Percentiles rank a stretch among this genome's conserved stretches.
phyloP scores from a whole-genome alignment of 352 stramenopile genomes.

The Globisporangium cylindrosporum region DNA sequence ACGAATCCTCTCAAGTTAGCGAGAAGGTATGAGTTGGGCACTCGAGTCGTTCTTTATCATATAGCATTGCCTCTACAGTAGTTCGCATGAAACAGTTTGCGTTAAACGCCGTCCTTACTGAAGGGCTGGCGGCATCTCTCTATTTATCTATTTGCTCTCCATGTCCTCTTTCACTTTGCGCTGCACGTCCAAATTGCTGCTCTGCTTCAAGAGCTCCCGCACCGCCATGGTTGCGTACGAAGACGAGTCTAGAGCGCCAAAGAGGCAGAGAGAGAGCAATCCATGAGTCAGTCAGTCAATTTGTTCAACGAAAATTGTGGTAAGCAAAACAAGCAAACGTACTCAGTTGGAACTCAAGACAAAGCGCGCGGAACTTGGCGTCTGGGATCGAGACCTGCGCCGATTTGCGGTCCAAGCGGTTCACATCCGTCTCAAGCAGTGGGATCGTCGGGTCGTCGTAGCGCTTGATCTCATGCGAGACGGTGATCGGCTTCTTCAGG shows the following conservation, averaged over 20 bases:
- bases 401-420: slow-evolving; percentile 45
- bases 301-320: neutral
- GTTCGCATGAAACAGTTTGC: neutral
- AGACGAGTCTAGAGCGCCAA: slow-evolving; percentile 47
- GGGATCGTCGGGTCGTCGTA: slow-evolving; percentile 92
- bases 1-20: neutral
- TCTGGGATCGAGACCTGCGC: slow-evolving; percentile 50
- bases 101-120: neutral
- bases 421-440: slow-evolving; percentile 93
- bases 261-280: neutral
- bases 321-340: slow-evolving; percentile 15
- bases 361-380: slow-evolving; percentile 64
- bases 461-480: slow-evolving; percentile 89
- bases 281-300: neutral
- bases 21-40: neutral
- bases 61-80: neutral
- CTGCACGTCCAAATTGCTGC: slow-evolving; percentile 69
- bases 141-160: slow-evolving; percentile 12
- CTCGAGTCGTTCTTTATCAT: neutral
- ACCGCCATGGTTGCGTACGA: slow-evolving; percentile 96
- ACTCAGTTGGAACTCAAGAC: slow-evolving; percentile 80
- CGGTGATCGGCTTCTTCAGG: slow-evolving; percentile 85
- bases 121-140: neutral
- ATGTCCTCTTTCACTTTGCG: slow-evolving; percentile 17
- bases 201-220: slow-evolving; percentile 95